phyloP scores from a whole-genome alignment of 768 basidiomycete species.

The Ramaria rubella region DNA sequence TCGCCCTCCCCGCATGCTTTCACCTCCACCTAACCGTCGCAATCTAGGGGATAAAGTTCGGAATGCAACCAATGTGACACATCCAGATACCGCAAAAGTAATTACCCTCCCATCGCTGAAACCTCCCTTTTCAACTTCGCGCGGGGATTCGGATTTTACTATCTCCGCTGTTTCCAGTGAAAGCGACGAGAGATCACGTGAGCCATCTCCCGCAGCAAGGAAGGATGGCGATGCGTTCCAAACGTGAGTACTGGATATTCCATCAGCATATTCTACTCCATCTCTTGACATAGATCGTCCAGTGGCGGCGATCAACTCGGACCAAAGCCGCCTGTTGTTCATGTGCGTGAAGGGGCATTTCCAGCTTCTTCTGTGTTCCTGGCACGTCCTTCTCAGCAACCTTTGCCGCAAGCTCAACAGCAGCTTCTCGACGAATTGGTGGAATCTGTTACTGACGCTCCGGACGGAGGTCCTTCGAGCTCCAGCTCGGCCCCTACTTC shows the following conservation, averaged over 20 bases:
- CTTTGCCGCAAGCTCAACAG: slow-evolving; percentile 16
- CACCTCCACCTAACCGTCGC: slow-evolving; percentile 34
- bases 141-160: slow-evolving; percentile 1
- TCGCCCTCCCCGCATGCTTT: slow-evolving; percentile 56
- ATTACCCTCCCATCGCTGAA: not conserved
- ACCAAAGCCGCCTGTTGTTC: slow-evolving; percentile 12
- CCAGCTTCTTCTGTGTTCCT: slow-evolving; percentile 37
- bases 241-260: not conserved
- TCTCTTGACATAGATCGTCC: not conserved
- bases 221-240: not conserved
- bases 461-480: slow-evolving; percentile 34
- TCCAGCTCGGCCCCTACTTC: not conserved
- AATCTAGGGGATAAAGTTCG: slow-evolving; percentile 13
- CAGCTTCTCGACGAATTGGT: slow-evolving; percentile 17
- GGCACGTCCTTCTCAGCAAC: slow-evolving; percentile 17
- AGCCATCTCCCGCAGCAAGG: not conserved
- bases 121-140: not conserved
- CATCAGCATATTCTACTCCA: not conserved
- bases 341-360: slow-evolving; percentile 61
- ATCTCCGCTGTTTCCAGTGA: slow-evolving; percentile 5
- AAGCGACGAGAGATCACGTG: not conserved
- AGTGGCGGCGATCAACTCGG: not conserved
- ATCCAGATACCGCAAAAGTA: not conserved
- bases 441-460: slow-evolving; percentile 13
- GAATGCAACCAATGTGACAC: not conserved